Percentiles rank a stretch among this genome's conserved stretches.
These are phyloP conservation scores for Thelephora aurantiotincta DNA, from an alignment of 768 basidiomycete genomes.

Conservation along the genomic window DNA sequence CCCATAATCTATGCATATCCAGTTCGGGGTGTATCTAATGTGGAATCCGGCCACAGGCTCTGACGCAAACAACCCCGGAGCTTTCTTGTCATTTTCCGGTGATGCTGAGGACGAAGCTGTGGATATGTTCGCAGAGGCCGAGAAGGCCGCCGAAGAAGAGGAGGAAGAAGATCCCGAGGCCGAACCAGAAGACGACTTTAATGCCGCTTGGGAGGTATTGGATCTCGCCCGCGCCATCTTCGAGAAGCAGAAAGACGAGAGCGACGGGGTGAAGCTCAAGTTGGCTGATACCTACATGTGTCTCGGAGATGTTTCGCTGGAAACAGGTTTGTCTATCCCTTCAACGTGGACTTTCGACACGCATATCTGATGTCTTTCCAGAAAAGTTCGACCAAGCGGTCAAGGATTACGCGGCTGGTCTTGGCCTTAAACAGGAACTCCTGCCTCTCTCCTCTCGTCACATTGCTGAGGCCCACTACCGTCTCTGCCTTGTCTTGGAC, in stretches of 20 bases:
- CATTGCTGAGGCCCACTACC: conserved; percentile 89
- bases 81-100: conserved; percentile 69
- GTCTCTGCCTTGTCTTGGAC: conserved; percentile 87
- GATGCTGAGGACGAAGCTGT: conserved; percentile 47
- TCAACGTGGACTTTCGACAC: not conserved
- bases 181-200: conserved; percentile 94
- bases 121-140: conserved; percentile 49
- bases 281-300: conserved; percentile 85
- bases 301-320: conserved; percentile 91
- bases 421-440: conserved; percentile 55
- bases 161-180: conserved; percentile 53
- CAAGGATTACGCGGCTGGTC: conserved; percentile 68
- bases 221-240: conserved; percentile 87
- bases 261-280: conserved; percentile 57
- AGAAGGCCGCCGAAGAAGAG: conserved; percentile 28
- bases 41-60: conserved; percentile 16
- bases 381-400: conserved; percentile 97
- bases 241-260: conserved; percentile 45
- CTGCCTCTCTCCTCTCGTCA: conserved; percentile 84
- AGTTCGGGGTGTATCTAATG: conserved; percentile 1
- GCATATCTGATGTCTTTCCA: conserved; percentile 17
- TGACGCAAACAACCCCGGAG: conserved; percentile 27
- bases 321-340: conserved; percentile 58
- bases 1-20: not conserved
- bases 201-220: conserved; percentile 95